Evolutionary conservation across 108 stramenopile species (phyloP).

Genomic region (Pseudonitzschia pungens): DNA sequence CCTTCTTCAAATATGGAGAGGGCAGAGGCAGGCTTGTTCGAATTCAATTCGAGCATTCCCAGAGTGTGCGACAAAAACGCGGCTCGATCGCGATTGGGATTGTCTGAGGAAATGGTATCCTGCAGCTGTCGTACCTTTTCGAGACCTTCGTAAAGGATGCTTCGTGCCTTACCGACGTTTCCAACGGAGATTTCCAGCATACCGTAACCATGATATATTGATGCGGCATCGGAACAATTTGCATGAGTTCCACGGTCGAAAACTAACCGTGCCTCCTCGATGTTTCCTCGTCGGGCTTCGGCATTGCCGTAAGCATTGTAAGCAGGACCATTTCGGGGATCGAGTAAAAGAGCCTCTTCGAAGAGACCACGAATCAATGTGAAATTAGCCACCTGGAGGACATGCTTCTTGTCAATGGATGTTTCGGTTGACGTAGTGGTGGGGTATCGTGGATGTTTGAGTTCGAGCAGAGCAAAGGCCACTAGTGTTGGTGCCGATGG

Average conservation of each 20-base stretch:
- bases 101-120: constrained; percentile 44
- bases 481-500: constrained; percentile 80
- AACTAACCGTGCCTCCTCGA: constrained; percentile 52
- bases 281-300: constrained; percentile 58
- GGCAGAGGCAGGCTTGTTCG: constrained; percentile 58
- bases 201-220: constrained; percentile 82
- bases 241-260: constrained; percentile 73
- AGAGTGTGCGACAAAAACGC: constrained; percentile 80
- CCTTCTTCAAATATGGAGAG: constrained; percentile 65
- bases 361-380: constrained; percentile 56
- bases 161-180: background rate
- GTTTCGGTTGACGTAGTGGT: constrained; percentile 4
- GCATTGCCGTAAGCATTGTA: constrained; percentile 83
- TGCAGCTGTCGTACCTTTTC: constrained; percentile 42
- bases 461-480: constrained; percentile 77
- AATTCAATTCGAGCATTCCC: constrained; percentile 80
- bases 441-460: constrained; percentile 48
- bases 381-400: constrained; percentile 32
- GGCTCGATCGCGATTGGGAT: constrained; percentile 51
- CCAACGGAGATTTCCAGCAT: constrained; percentile 63
- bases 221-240: constrained; percentile 71
- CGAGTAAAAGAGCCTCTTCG: constrained; percentile 72
- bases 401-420: constrained; percentile 5
- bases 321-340: constrained; percentile 81
- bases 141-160: constrained; percentile 40